Conservation (phyloP, 768 basidiomycete species). For the Phylloporus rhodoxanthus region DNA sequence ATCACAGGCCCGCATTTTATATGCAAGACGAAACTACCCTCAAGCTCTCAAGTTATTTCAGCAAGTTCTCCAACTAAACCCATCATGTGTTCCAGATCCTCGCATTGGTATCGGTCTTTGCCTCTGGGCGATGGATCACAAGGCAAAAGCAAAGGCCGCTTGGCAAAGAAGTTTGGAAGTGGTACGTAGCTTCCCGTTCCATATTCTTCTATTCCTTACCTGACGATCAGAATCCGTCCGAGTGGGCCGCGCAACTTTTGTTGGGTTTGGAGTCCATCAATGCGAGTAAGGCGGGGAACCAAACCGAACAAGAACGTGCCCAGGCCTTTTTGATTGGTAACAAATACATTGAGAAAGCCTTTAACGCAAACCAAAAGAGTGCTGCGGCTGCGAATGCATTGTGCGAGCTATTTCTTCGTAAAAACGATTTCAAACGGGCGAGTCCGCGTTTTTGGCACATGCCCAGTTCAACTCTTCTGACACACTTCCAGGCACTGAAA, state of each 20-base stretch:
- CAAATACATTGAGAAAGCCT: constrained; percentile 68
- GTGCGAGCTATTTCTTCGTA: constrained; percentile 72
- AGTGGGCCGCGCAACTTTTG: constrained; percentile 75
- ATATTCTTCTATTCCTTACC: not conserved
- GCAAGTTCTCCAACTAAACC: constrained; percentile 70
- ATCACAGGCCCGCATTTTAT: constrained; percentile 73
- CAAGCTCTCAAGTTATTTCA: constrained; percentile 85
- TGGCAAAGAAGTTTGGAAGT: constrained; percentile 89
- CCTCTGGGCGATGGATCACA: constrained; percentile 84
- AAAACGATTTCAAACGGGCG: constrained; percentile 59
- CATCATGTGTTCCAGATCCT: constrained; percentile 83
- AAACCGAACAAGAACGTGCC: constrained; percentile 57
- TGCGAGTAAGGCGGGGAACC: constrained; percentile 66
- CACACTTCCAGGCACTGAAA: constrained; percentile 64
- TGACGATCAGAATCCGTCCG: constrained; percentile 57
- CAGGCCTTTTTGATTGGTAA: constrained; percentile 60
- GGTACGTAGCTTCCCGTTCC: constrained; percentile 41
- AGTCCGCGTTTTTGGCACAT: constrained; percentile 10
- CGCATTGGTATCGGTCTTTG: constrained; percentile 94
- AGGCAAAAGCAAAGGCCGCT: constrained; percentile 73
- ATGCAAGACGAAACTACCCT: constrained; percentile 68
- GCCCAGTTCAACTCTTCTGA: not conserved
- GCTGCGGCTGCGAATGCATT: constrained; percentile 81
- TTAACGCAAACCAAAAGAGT: constrained; percentile 66
- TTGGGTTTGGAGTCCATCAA: constrained; percentile 87